These are phyloP conservation scores for Penicillium cataractarum DNA, from an alignment of 495 filamentous ascomycete species.

Conservation along the genomic window DNA sequence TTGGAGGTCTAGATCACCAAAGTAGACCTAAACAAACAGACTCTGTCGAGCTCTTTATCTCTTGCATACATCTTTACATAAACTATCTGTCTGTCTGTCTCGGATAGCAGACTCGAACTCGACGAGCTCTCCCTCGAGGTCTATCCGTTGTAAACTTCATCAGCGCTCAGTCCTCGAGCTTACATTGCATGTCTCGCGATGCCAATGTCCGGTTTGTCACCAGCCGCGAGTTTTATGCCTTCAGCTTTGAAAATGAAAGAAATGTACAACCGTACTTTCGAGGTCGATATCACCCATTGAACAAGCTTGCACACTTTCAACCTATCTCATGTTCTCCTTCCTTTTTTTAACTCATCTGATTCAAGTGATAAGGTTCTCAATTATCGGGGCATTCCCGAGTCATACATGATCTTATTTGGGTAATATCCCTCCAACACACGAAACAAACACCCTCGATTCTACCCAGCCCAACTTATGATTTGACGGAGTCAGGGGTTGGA, in stretches of 20 bases:
- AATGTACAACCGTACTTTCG: not conserved
- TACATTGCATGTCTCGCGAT: slow-evolving; percentile 14
- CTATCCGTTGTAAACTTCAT: not conserved
- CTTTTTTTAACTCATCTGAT: not conserved
- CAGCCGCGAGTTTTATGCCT: not conserved
- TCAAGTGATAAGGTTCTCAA: not conserved
- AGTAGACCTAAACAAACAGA: slow-evolving; percentile 5
- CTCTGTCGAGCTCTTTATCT: slow-evolving; percentile 7
- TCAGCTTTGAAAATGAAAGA: not conserved
- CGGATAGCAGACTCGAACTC: slow-evolving; percentile 31
- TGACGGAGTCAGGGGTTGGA: slow-evolving; percentile 29
- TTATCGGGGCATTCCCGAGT: not conserved
- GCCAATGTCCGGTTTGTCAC: slow-evolving; percentile 12
- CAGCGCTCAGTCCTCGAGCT: slow-evolving; percentile 25
- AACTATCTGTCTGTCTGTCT: slow-evolving; percentile 27
- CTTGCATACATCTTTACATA: slow-evolving; percentile 22
- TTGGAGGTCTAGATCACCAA: not conserved
- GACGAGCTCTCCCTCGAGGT: slow-evolving; percentile 19
- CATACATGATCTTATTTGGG: not conserved
- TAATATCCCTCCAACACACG: not conserved
- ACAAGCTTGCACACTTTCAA: not conserved
- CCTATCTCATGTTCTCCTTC: not conserved
- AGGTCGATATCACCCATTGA: not conserved
- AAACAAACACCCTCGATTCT: not conserved
- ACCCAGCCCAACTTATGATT: not conserved